Evolutionary conservation across 345 rosid species (phyloP).

Genomic region (Limnanthes douglasii): DNA sequence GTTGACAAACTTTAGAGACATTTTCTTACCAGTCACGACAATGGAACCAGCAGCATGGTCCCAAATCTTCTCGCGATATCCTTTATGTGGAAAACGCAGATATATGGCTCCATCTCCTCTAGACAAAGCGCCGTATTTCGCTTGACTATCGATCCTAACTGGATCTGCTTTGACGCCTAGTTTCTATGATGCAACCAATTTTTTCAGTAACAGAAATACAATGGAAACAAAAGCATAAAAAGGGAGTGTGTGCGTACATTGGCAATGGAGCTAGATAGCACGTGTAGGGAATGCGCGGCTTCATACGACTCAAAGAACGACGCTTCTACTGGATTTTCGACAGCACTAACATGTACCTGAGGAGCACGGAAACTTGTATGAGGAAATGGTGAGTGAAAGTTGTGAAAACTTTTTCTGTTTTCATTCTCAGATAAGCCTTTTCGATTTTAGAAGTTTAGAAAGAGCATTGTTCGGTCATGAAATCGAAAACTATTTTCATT

Average conservation of each 20-base stretch:
- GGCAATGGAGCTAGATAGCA: slow-evolving; percentile 60
- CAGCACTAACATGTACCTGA: slow-evolving; percentile 59
- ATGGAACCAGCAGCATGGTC: slow-evolving; percentile 96
- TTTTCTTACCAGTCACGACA: slow-evolving; percentile 61
- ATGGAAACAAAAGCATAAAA: neutral
- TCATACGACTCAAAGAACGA: slow-evolving; percentile 88
- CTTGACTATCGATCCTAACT: slow-evolving; percentile 92
- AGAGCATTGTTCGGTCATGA: too few relatives aligned
- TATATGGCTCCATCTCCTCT: slow-evolving; percentile 96
- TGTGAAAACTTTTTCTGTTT: too few relatives aligned
- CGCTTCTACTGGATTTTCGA: slow-evolving; percentile 75
- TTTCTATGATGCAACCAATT: slow-evolving; percentile 33
- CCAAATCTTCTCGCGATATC: slow-evolving; percentile 94
- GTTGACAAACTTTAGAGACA: neutral
- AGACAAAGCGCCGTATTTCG: slow-evolving; percentile 78
- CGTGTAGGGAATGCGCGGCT: slow-evolving; percentile 72
- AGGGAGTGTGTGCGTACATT: slow-evolving; percentile 18
- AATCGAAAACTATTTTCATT: too few relatives aligned
- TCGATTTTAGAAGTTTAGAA: too few relatives aligned
- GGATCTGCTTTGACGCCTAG: slow-evolving; percentile 91
- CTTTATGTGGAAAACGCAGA: slow-evolving; percentile 66
- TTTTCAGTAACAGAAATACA: neutral
- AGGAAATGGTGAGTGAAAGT: too few relatives aligned
- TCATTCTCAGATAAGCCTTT: too few relatives aligned
- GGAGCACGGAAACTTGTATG: neutral